Percentiles rank a stretch among this genome's conserved stretches.
Conservation (phyloP, 345 rosid species). For the Populus deltoides region DNA sequence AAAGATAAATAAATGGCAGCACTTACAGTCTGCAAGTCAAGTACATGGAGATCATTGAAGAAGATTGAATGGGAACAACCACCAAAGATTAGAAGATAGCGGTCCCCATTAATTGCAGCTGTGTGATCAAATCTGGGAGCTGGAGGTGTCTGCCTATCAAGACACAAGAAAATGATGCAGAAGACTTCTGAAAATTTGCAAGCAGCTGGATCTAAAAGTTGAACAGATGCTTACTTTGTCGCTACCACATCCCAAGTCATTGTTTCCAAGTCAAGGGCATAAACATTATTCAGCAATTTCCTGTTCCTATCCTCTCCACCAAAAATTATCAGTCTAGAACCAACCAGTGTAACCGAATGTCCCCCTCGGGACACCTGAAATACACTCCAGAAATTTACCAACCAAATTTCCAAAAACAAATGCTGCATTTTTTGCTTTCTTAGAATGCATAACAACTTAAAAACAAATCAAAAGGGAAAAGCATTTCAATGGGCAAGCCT, state of each 20-base stretch:
- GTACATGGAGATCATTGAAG: slow-evolving; percentile 85
- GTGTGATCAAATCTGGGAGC: slow-evolving; percentile 97
- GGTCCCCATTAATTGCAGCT: slow-evolving; percentile 68
- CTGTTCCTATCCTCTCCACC: slow-evolving; percentile 90
- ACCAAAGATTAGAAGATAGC: slow-evolving; percentile 84
- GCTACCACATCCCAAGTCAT: slow-evolving; percentile 76
- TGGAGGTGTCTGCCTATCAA: slow-evolving; percentile 90
- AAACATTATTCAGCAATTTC: slow-evolving; percentile 74
- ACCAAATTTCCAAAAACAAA: slow-evolving; percentile 2
- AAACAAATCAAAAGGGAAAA: background rate
- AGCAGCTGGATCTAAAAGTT: background rate
- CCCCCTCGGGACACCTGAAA: slow-evolving; percentile 90
- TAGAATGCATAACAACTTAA: background rate
- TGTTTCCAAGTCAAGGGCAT: slow-evolving; percentile 73
- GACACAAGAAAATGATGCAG: slow-evolving; percentile 28
- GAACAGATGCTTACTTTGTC: slow-evolving; percentile 55
- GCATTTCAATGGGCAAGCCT: background rate
- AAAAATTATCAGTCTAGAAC: slow-evolving; percentile 70
- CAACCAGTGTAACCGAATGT: slow-evolving; percentile 77
- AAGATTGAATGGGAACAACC: slow-evolving; percentile 96
- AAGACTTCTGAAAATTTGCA: slow-evolving; percentile 22
- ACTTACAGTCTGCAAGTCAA: slow-evolving; percentile 86
- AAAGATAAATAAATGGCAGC: background rate
- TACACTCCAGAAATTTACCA: slow-evolving; percentile 18
- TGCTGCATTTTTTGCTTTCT: background rate